phyloP scores from a whole-genome alignment of 768 basidiomycete genomes.

The Tubosaeta sp. region DNA sequence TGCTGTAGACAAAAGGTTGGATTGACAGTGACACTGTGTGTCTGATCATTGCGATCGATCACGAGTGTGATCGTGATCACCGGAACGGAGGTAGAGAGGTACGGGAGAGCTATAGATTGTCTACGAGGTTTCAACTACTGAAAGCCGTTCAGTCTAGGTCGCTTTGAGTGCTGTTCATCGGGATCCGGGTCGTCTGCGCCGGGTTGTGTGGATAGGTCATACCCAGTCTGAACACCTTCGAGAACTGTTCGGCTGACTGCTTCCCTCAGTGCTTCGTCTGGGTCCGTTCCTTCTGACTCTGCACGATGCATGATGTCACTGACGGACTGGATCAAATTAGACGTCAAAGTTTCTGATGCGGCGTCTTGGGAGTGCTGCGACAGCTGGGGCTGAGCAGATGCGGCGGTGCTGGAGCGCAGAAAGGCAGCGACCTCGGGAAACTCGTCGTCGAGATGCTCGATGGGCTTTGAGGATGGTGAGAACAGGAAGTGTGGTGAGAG shows the following conservation, averaged over 20 bases:
- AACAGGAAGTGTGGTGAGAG: conserved; percentile 6
- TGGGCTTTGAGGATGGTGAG: conserved; percentile 39
- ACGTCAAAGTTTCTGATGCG: conserved; percentile 67
- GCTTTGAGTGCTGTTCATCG: conserved; percentile 17
- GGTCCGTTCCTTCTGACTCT: conserved; percentile 55
- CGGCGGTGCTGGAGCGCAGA: conserved; percentile 39
- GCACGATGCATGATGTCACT: conserved; percentile 63
- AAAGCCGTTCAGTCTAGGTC: conserved; percentile 23
- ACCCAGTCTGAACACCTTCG: conserved; percentile 61
- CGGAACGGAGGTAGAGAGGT: conserved; percentile 23
- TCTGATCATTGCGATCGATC: conserved; percentile 32
- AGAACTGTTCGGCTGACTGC: conserved; percentile 63
- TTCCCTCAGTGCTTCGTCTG: conserved; percentile 59
- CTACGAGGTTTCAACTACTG: conserved; percentile 2
- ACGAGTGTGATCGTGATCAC: conserved; percentile 31
- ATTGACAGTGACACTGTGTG: conserved; percentile 22
- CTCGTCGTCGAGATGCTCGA: conserved; percentile 66
- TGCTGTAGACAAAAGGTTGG: conserved; percentile 1
- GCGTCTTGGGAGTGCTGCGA: conserved; percentile 68
- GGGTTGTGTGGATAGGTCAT: conserved; percentile 39
- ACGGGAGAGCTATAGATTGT: neutral
- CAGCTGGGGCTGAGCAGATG: conserved; percentile 29
- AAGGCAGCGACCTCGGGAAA: conserved; percentile 64
- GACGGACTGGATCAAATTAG: conserved; percentile 59
- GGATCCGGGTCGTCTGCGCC: conserved; percentile 2